Evolutionary conservation across 2,329 filamentous ascomycete species (phyloP), one percentile per base, ranked within the genome.

Genomic region (Xylariomycetidae sp.): DNA sequence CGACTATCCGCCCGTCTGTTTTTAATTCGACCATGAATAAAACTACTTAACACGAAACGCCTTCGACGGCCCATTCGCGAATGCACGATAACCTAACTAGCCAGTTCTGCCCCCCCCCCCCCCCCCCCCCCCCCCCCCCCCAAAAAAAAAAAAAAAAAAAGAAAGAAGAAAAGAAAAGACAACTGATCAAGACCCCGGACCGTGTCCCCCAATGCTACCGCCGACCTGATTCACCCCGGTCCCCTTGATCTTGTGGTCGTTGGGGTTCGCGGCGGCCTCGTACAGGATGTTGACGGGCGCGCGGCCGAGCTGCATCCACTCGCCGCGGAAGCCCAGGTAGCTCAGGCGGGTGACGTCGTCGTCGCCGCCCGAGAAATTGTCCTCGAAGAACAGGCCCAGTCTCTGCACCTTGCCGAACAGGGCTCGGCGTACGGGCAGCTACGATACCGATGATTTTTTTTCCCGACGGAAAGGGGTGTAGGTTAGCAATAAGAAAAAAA

Each of bases 271-370:
- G 16, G 90, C 90, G 13, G 88, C 85, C 72, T 98, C 92, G 61
- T 97, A 98, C 40, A 95, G 53, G 49, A 97, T 90, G 48, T 84
- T 88, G 6, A 84, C 69, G 1, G 92, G 88, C 56, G 90, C 87
- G 35, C 83, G 73, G 29, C 83, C 92, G 53, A 94, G 62, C 57
- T 81, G 80, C 76, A 92, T 92, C 72, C 88, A 97, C 62, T 95
- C 87, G 16, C 92, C 92, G 63, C 87, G 89, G 68, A 98, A 97
- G 1, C 86, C 92, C 36, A 97, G 44, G 63, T 96, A 98, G 41
- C 72, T 80, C 2, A 97, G 59, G 30, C 80, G 73, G 27, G 86
- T 90, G 35, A 83, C 79, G 0, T 80, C 87, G 9, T 56, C 53
- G 0, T 30, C 39, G 3, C 16, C 29, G 30, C 78, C 74, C 48